Conservation (phyloP, 352 stramenopile genomes). For the Phytophthora idaei region DNA sequence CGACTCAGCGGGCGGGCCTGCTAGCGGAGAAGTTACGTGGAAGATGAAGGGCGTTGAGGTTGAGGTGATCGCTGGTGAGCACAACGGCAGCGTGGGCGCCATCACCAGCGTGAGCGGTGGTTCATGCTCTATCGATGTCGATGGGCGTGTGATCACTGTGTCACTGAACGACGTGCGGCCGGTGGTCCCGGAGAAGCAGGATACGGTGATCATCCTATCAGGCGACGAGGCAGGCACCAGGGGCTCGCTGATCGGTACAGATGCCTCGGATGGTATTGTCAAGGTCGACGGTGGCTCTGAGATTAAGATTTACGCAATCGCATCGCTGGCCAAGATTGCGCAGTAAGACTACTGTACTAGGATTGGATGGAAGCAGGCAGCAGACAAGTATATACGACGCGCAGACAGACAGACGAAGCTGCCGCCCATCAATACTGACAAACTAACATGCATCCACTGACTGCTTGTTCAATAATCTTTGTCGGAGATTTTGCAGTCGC, state of each 20-base stretch:
- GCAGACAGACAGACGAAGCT: slow-evolving; percentile 28
- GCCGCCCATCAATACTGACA: slow-evolving; percentile 32
- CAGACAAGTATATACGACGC: slow-evolving; percentile 25
- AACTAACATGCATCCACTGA: slow-evolving; percentile 33
- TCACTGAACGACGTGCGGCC: slow-evolving; percentile 73
- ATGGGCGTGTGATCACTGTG: slow-evolving; percentile 72
- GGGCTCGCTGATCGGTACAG: slow-evolving; percentile 87
- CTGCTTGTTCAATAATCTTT: slow-evolving; percentile 35
- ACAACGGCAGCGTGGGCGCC: slow-evolving; percentile 70
- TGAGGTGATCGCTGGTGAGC: slow-evolving; percentile 71
- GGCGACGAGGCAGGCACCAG: slow-evolving; percentile 86
- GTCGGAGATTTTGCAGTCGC: slow-evolving; percentile 19
- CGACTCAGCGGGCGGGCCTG: slow-evolving; percentile 44
- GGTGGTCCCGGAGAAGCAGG: slow-evolving; percentile 85
- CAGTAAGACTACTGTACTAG: slow-evolving; percentile 61
- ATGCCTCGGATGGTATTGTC: slow-evolving; percentile 86
- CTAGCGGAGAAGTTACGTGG: slow-evolving; percentile 79
- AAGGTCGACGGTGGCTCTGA: slow-evolving; percentile 89
- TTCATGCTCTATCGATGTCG: slow-evolving; percentile 83
- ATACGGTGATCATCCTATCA: slow-evolving; percentile 88
- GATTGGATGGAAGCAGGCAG: slow-evolving; percentile 31
- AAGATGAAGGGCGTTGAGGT: slow-evolving; percentile 90
- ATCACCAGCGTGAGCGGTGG: slow-evolving; percentile 75
- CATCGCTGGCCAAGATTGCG: slow-evolving; percentile 81
- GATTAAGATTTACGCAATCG: slow-evolving; percentile 91